Conservation (phyloP, 305 asterid genomes). For the Andrographis paniculata region DNA sequence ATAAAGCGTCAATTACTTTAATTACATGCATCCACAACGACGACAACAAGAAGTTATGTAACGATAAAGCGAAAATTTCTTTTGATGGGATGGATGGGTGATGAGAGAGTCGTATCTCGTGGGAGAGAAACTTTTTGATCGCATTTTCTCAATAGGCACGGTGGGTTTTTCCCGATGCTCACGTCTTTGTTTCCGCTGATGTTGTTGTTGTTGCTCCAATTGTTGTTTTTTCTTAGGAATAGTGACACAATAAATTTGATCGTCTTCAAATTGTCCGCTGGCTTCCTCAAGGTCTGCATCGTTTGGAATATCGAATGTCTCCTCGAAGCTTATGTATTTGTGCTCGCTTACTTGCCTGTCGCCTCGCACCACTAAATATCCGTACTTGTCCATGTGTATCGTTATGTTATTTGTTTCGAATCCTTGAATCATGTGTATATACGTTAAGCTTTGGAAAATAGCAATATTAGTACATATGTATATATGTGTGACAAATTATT, state of each 20-base stretch:
- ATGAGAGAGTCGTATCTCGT: too few species aligned
- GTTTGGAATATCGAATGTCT: constrained; percentile 21
- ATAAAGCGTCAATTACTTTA: too few species aligned
- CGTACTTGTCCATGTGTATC: constrained; percentile 26
- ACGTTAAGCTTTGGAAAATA: not conserved
- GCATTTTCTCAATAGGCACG: not conserved
- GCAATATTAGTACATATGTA: too few species aligned
- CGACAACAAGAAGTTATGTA: too few species aligned
- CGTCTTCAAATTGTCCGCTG: constrained; percentile 20
- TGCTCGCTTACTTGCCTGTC: constrained; percentile 22
- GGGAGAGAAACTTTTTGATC: too few species aligned
- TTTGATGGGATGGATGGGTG: too few species aligned
- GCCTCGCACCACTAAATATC: constrained; percentile 32
- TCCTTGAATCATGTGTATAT: constrained; percentile 4
- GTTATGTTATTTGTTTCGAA: constrained; percentile 17
- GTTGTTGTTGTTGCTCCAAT: not conserved
- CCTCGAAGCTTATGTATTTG: constrained; percentile 27
- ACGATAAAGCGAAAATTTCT: too few species aligned
- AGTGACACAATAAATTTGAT: constrained; percentile 21
- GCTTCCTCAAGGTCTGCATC: constrained; percentile 21
- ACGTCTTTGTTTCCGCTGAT: too few species aligned
- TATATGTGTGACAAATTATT: too few species aligned
- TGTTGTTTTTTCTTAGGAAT: constrained; percentile 20
- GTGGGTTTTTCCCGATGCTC: not conserved
- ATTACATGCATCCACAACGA: too few species aligned